Evolutionary conservation across 1,284 basidiomycete genomes (phyloP).

Genomic region (Tremellales sp.): DNA sequence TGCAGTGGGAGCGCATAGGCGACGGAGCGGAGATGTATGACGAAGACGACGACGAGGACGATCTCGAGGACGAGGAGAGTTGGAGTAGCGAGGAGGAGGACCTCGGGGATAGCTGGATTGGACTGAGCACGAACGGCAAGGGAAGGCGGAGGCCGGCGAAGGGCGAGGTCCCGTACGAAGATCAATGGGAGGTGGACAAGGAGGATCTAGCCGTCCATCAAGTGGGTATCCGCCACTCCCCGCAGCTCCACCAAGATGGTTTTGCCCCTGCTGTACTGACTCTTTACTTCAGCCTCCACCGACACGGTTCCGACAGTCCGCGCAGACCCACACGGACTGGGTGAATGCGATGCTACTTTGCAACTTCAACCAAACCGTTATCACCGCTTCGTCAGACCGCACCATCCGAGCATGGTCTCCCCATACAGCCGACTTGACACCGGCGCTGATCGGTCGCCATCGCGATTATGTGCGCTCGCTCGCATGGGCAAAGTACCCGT

Average conservation of each 20-base stretch:
- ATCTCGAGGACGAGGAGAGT: constrained; percentile 31
- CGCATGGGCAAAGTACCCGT: constrained; percentile 68
- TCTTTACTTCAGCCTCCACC: constrained; percentile 24
- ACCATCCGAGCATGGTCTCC: constrained; percentile 93
- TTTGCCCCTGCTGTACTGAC: background rate
- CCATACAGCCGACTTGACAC: constrained; percentile 60
- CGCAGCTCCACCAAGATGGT: background rate
- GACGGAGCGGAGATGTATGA: constrained; percentile 56
- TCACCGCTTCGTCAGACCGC: constrained; percentile 94
- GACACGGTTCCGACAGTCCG: constrained; percentile 68
- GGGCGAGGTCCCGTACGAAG: constrained; percentile 60
- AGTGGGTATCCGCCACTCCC: constrained; percentile 10
- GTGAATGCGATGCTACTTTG: constrained; percentile 91
- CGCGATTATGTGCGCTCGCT: constrained; percentile 88
- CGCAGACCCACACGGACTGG: constrained; percentile 90
- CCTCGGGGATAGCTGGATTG: constrained; percentile 22
- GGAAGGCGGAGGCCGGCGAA: constrained; percentile 8
- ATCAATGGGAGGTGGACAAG: constrained; percentile 72
- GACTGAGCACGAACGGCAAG: constrained; percentile 13
- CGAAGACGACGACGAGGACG: constrained; percentile 63
- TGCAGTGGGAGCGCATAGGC: constrained; percentile 42
- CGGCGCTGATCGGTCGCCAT: constrained; percentile 75
- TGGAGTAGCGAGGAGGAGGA: constrained; percentile 58
- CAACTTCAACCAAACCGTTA: constrained; percentile 88
- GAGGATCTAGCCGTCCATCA: constrained; percentile 22